Evolutionary conservation across 2,329 filamentous ascomycete species (phyloP), one percentile per base, ranked within the genome.

Genomic region (Fusarium sp.): DNA sequence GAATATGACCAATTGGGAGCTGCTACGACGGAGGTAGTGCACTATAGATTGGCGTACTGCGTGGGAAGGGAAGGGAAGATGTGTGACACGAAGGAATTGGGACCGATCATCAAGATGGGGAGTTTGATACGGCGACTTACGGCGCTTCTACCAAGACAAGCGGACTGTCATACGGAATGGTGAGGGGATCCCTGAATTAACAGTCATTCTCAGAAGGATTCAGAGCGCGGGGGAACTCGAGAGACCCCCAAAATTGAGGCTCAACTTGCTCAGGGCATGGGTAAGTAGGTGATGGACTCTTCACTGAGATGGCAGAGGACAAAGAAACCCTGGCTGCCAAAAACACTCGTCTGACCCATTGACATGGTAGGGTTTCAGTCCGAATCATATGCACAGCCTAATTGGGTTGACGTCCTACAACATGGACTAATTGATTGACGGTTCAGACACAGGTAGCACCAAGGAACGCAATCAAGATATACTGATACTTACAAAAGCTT

Each of bases 221-320:
- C 13, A n/a, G 21, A 54, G 46, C 55, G 62, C 61, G 57, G 62
- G 67, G 67, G 50, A 25, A 41, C 39, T 60, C 18, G 34, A 13
- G 39, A 56, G 31, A 55, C 67, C 67, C 67, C 54, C 46, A 69
- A 67, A 70, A 64, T 56, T 62, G 67, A 70, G 67, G 67, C 67
- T 70, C 54, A 60, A 63, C 13, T 25, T 18, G 21, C 42, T 18
- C 18, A 55, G 31, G 25, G 16, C 18, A 28, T 28, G 18, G 51
- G 49, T 49, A 42, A 55, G 26, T 52, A 49, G 41, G 25, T 31
- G 21, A 34, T 23, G 8, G 21, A 50, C 21, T n/a, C 16, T 50
- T 21, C 30, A n/a, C 5, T 18, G 13, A 19, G 16, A 18, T 39
- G n/a, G 34, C 31, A 19, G 25, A 51, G n/a, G 34, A 51, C 30